phyloP scores from a whole-genome alignment of 257 asterid genomes.

The Coffea canephora region DNA sequence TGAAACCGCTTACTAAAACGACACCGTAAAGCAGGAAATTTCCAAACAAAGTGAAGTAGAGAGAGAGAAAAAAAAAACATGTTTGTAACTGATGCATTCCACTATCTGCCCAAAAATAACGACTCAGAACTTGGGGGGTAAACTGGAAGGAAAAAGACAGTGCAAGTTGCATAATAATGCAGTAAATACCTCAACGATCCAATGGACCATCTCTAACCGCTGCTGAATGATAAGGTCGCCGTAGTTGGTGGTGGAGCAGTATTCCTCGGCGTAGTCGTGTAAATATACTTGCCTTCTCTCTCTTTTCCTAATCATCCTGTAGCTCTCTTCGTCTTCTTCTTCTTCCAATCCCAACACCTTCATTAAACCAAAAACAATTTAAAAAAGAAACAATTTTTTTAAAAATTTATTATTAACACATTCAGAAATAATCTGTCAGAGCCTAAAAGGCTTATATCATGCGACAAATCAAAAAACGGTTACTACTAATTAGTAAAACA shows the following conservation, averaged over 20 bases:
- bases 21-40: too few relatives aligned
- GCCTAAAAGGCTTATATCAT: too few relatives aligned
- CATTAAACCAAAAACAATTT: conserved; percentile 16
- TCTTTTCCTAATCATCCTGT: conserved; percentile 55
- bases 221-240: conserved; percentile 82
- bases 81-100: too few relatives aligned
- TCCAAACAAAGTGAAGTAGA: too few relatives aligned
- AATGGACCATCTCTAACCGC: conserved; percentile 81
- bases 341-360: conserved; percentile 63
- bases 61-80: too few relatives aligned
- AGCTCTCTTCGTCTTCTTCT: conserved; percentile 72
- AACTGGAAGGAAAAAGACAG: background rate
- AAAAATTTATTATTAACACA: background rate
- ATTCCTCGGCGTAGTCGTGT: conserved; percentile 78
- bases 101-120: too few relatives aligned
- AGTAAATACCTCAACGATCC: conserved; percentile 82
- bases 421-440: background rate
- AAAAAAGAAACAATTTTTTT: background rate
- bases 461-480: too few relatives aligned
- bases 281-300: conserved; percentile 86
- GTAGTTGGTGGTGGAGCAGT: conserved; percentile 51
- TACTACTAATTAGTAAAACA: too few relatives aligned
- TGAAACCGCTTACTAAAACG: too few relatives aligned
- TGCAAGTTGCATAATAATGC: too few relatives aligned
- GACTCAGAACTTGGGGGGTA: background rate